phyloP scores from a whole-genome alignment of 495 filamentous ascomycete species.

The Hypoxylon cercidicola region DNA sequence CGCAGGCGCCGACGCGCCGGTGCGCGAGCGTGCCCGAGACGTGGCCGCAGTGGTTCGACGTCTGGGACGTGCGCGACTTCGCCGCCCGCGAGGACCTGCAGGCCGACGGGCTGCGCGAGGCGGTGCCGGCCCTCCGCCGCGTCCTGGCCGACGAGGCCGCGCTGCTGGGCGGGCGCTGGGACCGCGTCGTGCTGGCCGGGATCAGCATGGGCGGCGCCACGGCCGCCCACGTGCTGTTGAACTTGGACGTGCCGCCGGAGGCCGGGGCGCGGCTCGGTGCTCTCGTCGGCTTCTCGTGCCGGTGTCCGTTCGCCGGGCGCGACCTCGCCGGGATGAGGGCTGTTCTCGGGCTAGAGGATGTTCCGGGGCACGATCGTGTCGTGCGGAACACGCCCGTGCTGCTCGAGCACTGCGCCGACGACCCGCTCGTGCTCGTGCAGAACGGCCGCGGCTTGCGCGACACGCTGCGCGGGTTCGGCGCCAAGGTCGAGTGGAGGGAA shows the following conservation, averaged over 20 bases:
- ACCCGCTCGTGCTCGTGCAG: constrained; percentile 58
- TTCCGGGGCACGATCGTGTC: constrained; percentile 28
- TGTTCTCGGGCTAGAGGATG: constrained; percentile 35
- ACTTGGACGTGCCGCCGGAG: constrained; percentile 33
- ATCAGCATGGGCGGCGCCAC: constrained; percentile 57
- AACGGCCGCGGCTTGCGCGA: constrained; percentile 55
- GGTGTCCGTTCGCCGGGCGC: constrained; percentile 61
- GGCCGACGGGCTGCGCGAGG: constrained; percentile 46
- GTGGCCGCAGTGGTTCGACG: constrained; percentile 57
- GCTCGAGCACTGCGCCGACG: constrained; percentile 64
- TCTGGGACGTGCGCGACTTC: constrained; percentile 49
- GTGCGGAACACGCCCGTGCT: constrained; percentile 56
- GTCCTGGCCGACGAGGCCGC: constrained; percentile 44
- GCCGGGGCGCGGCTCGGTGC: constrained; percentile 46
- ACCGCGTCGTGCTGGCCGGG: constrained; percentile 48
- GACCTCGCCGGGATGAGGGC: constrained; percentile 40
- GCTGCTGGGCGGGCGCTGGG: constrained; percentile 46
- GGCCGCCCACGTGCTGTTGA: constrained; percentile 55
- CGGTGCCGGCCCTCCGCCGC: constrained; percentile 34
- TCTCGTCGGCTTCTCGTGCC: constrained; percentile 66
- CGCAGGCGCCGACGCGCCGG: constrained; percentile 57
- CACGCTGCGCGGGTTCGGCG: constrained; percentile 52
- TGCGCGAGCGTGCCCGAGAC: constrained; percentile 50
- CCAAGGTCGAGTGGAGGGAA: constrained; percentile 60
- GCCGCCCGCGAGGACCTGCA: constrained; percentile 49